phyloP scores from a whole-genome alignment of 2,329 filamentous ascomycete species.

The Aspergillus floridensis region DNA sequence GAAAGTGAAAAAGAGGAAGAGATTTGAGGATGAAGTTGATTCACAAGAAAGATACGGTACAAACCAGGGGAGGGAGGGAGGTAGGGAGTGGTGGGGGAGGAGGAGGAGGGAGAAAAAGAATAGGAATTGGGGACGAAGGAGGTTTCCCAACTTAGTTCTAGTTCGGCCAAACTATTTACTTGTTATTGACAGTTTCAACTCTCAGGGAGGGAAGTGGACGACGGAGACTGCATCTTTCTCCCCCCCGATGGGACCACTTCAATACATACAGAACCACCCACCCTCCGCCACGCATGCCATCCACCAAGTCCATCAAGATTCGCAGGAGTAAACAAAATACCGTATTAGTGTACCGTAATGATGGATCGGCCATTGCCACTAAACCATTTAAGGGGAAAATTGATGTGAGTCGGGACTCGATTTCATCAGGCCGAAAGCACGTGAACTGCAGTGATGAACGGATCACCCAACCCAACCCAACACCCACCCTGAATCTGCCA shows the following conservation, averaged over 20 bases:
- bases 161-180: slow-evolving; percentile 21
- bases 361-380: slow-evolving; percentile 24
- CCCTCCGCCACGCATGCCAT: background rate
- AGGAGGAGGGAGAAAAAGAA: too few species aligned
- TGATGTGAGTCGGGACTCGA: slow-evolving; percentile 3
- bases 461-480: background rate
- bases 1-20: slow-evolving; percentile 11
- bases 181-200: slow-evolving; percentile 12
- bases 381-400: slow-evolving; percentile 12
- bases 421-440: too few species aligned
- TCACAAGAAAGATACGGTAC: slow-evolving; percentile 26
- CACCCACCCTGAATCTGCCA: background rate
- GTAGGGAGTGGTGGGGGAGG: too few species aligned
- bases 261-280: background rate
- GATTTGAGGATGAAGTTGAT: slow-evolving; percentile 11
- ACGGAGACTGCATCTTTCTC: background rate
- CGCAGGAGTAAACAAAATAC: slow-evolving; percentile 19
- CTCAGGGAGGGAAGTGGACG: slow-evolving; percentile 1
- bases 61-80: slow-evolving; percentile 5
- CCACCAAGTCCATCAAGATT: background rate
- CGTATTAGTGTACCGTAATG: slow-evolving; percentile 25
- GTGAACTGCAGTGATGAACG: slow-evolving; percentile 3
- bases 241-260: slow-evolving; percentile 1
- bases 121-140: background rate
- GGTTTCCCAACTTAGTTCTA: slow-evolving; percentile 12